Base-by-base conservation (phyloP, 2,329 filamentous ascomycete genomes). In the Sporothrix brunneoviolacea region DNA sequence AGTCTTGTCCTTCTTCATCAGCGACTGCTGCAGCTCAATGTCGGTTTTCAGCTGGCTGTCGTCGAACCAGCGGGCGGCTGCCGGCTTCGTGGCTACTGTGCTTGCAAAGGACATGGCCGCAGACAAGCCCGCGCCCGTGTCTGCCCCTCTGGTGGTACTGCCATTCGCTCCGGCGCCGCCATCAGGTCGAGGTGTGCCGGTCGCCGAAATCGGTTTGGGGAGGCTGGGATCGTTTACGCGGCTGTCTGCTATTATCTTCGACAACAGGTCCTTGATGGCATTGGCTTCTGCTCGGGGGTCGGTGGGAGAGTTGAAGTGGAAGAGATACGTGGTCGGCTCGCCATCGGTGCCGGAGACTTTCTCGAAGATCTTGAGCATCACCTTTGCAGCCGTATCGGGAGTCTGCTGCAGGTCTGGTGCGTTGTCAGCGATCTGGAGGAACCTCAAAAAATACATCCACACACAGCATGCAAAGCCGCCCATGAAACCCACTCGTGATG, bases 351-450 rank as follows among this genome's bases (percentile, higher is more conserved):
- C 71, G 28, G 80, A 68, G 37, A 79, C 69, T 64, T 90, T 86
- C 55, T 86, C 86, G 59, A 96, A 88, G 50, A 98, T 84, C 67
- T 93, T 95, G 53, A 97, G 78, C 77, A 95, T 95, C 48, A 95
- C 90, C 74, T 95, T 96, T 16, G 89, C 74, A 32, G 82, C 83
- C n/a, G 76, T 83, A 54, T 89, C 88, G 12, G 93, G 91, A 1
- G 93, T 97, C 66, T 97, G 91, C 67, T 98, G 91, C 43, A 98
- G 80, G 70, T 97, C 88, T 93, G 19, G 16, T 3, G 3, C 10
- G 15, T 3, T 3, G 37, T 42, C 18, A 46, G 36, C n/a, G 21
- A 10, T n/a, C n/a, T n/a, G n/a, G n/a, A n/a, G n/a, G n/a, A n/a
- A n/a, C n/a, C n/a, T n/a, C n/a, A n/a, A n/a, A n/a, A n/a, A n/a